Base-by-base conservation (phyloP, 768 basidiomycete species). In the Podaxis carcinomalis region DNA sequence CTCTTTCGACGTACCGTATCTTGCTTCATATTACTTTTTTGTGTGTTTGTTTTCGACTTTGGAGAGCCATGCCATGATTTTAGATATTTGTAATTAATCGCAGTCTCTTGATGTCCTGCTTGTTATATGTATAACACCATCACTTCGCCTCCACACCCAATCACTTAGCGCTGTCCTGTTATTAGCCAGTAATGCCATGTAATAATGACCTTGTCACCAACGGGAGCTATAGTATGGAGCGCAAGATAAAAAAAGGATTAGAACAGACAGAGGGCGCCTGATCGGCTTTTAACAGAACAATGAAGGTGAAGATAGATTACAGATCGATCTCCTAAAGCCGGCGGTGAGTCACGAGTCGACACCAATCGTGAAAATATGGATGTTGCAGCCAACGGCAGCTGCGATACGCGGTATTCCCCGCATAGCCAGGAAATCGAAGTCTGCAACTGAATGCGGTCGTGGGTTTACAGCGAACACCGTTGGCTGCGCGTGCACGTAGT, bases 341-440 rank as follows among this genome's bases (percentile, higher is more conserved):
- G 40, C 54, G 35, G 44, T 39, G 62, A 49, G 54, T 73, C 69
- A 74, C 63, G 74, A 77, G 63, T 90, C 87, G 40, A 84, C 79
- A 10, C 85, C 87, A 62, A 92, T 84, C 62, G 82, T 78, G 63
- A 89, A 86, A 52, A 91, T 75, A 25, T 80, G 69, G 4, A 91
- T 70, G 51, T 80, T 80, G 56, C 77, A 73, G 37, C 88, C 88
- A 23, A 89, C 77, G 7, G 87, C 89, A 9, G 85, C 85, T 2
- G 81, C 92, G 58, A 93, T 80, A 35, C 85, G 76, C 47, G 87
- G 87, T 60, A 85, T 86, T 23, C 85, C 84, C 46, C 73, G 77
- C 25, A 80, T 63, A 2, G 80, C 78, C 53, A 93, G 73, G 72
- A 92, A 93, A 74, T 93, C 92, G 66, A 93, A 90, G 69, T 90